These are phyloP conservation scores for Apiospora phragmitis DNA, from an alignment of 2,329 filamentous ascomycete species.

Conservation along the genomic window DNA sequence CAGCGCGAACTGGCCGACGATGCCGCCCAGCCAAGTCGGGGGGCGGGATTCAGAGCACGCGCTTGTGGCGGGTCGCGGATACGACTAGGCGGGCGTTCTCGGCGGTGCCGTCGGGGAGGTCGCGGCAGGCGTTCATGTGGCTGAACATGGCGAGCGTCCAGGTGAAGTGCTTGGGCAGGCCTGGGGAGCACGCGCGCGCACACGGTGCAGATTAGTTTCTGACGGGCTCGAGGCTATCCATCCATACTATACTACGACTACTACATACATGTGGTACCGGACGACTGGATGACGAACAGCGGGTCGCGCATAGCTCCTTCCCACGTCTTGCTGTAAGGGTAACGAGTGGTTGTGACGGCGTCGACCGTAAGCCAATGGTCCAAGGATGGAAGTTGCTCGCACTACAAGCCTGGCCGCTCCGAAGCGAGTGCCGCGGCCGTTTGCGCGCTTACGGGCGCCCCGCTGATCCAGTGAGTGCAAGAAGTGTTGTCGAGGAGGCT, in stretches of 20 bases:
- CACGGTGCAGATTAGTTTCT: not conserved
- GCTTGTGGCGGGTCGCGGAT: not conserved
- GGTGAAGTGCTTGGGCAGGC: not conserved
- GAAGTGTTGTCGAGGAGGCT: constrained; percentile 5
- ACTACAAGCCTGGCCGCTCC: not conserved
- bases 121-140: not conserved
- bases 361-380: constrained; percentile 8
- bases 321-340: constrained; percentile 13
- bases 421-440: not conserved
- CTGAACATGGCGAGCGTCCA: constrained; percentile 1
- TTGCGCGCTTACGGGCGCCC: not conserved
- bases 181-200: not conserved
- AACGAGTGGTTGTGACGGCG: not conserved
- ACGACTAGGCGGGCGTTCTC: constrained; percentile 3
- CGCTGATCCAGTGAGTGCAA: constrained; percentile 9
- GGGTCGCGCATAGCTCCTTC: constrained; percentile 1
- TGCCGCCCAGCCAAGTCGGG: constrained; percentile 13
- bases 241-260: too few species aligned
- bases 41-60: constrained; percentile 8
- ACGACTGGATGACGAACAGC: constrained; percentile 13
- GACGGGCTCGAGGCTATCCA: not conserved
- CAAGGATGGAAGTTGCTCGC: constrained; percentile 4
- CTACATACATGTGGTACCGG: constrained; percentile 10
- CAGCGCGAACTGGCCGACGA: not conserved
- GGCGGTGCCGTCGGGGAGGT: not conserved